Evolutionary conservation across 2,329 filamentous ascomycete genomes (phyloP), one percentile per base, ranked within the genome.

Genomic region (Clonostachys chloroleuca): DNA sequence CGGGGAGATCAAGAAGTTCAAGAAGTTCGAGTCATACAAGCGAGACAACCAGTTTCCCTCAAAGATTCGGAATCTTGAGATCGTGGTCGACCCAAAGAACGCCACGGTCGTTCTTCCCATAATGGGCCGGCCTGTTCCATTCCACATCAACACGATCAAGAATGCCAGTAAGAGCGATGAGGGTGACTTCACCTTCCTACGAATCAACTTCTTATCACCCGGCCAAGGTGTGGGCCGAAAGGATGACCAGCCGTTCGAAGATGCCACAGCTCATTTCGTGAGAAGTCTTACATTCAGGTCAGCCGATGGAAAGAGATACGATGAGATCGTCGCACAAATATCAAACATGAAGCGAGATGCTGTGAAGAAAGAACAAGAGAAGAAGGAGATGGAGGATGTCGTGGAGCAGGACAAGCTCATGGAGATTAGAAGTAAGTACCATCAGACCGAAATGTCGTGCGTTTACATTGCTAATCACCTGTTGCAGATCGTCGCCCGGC

Each of bases 341-440:
- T 92, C 90, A 12, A 94, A 96, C 61, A 86, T 99, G 75, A 95
- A 96, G 74, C 95, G 94, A 63, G 89, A 92, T 56, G 84, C 89
- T 6, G 82, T 89, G 40, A 92, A 95, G 68, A 88, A 90, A 58
- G 94, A 99, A 67, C 92, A 96, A 60, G 92, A 96, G 69, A 96
- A 97, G 82, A 99, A 99, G 73, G 92, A 99, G 58, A 87, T 99
- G 87, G 94, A 99, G 64, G 94, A 99, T 67, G 94, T 99, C 18
- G 92, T 99, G 6, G 94, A 97, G 68, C 94, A 99, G 67, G 94
- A 99, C 65, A 99, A 99, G 73, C 82, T 99, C 45, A 77, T 95
- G 56, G 92, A 96, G 63, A 92, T 97, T 56, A 81, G 94, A 75
- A 96, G 88, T 90, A 74, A 73, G 84, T 73, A 14, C 7, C 20